phyloP scores from a whole-genome alignment of 257 asterid species.

The Penstemon eatonii region DNA sequence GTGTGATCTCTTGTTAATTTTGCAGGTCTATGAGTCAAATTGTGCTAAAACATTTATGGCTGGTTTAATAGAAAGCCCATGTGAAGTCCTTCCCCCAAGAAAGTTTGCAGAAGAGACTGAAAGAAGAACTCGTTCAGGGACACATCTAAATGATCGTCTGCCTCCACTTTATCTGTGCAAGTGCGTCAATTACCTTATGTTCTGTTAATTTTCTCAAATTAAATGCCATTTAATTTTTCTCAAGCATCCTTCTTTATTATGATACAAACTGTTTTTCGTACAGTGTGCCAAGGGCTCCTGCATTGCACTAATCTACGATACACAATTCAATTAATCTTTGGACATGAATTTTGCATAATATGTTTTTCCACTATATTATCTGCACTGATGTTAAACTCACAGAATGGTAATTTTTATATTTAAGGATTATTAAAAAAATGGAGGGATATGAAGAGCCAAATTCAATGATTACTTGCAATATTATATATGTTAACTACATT shows the following conservation, averaged over 20 bases:
- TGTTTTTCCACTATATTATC: neutral
- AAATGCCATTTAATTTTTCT: slow-evolving; percentile 4
- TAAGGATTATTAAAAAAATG: slow-evolving; percentile 9
- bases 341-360: neutral
- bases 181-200: slow-evolving; percentile 47
- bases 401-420: neutral
- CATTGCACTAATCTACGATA: neutral
- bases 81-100: slow-evolving; percentile 83
- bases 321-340: neutral
- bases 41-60: slow-evolving; percentile 57
- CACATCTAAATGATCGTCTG: slow-evolving; percentile 40
- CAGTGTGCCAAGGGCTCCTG: slow-evolving; percentile 4
- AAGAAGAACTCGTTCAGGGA: slow-evolving; percentile 48
- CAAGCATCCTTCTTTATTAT: slow-evolving; percentile 10
- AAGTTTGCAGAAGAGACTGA: slow-evolving; percentile 76
- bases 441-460: slow-evolving; percentile 4
- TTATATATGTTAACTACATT: neutral
- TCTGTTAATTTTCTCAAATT: slow-evolving; percentile 17
- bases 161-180: slow-evolving; percentile 84
- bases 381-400: neutral
- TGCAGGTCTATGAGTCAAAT: slow-evolving; percentile 84
- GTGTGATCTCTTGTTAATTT: neutral
- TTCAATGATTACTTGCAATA: slow-evolving; percentile 11
- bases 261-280: slow-evolving; percentile 1
- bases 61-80: slow-evolving; percentile 71